Conservation (phyloP, 2,329 filamentous ascomycete genomes). For the Exophiala sp. region DNA sequence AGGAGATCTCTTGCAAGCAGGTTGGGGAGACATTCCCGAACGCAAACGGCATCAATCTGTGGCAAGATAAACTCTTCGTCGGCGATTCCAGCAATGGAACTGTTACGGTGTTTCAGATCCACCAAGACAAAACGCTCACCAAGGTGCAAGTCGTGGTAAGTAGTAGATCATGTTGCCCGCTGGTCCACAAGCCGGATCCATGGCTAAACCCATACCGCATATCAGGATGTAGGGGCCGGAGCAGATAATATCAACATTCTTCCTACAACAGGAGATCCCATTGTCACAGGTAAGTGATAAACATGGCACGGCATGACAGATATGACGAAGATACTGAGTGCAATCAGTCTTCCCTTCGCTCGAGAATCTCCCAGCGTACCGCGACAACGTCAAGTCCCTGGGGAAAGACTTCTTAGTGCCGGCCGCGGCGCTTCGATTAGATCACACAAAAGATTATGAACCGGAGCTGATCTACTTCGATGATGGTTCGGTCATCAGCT, state of each 20-base stretch:
- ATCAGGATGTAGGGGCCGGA: conserved; percentile 21
- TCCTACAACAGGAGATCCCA: conserved; percentile 19
- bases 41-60: conserved; percentile 21
- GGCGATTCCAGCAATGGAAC: conserved; percentile 22
- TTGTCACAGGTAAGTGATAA: conserved; percentile 17
- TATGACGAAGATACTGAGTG: background rate
- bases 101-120: conserved; percentile 19
- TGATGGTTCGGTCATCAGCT: conserved; percentile 19
- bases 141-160: conserved; percentile 16
- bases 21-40: conserved; percentile 19
- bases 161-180: too few relatives aligned
- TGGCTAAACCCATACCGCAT: background rate
- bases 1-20: conserved; percentile 17
- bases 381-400: conserved; percentile 12
- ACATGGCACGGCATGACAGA: background rate
- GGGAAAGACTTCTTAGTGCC: conserved; percentile 22
- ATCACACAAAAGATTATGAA: conserved; percentile 10
- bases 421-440: conserved; percentile 15
- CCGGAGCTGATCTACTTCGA: conserved; percentile 20
- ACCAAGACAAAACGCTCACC: conserved; percentile 15
- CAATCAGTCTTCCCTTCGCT: conserved; percentile 20
- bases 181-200: too few relatives aligned
- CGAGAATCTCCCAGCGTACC: conserved; percentile 15
- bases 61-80: conserved; percentile 19
- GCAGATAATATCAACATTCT: conserved; percentile 24